A percentile compares a stretch with the other conserved stretches of the same genome.
These are phyloP conservation scores for Pugionium dolabratum DNA, from an alignment of 345 rosid genomes.

Conservation along the genomic window DNA sequence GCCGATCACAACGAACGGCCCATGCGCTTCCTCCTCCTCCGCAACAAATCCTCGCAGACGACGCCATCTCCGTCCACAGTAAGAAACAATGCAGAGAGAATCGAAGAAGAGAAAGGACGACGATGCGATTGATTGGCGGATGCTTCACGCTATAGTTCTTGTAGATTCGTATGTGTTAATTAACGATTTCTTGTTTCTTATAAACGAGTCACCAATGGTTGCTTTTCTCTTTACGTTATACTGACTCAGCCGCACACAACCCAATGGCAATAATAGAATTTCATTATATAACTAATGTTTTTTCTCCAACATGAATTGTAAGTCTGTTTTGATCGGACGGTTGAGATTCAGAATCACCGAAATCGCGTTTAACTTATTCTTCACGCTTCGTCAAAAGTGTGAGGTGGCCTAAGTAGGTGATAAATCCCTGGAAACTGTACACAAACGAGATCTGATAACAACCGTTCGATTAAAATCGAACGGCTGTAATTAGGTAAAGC, in stretches of 20 bases:
- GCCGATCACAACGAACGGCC: conserved; percentile 24
- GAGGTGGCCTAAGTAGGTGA: conserved; percentile 3
- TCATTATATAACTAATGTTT: background rate
- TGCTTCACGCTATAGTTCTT: background rate
- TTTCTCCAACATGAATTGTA: background rate
- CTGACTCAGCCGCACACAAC: conserved; percentile 41
- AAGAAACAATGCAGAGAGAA: conserved; percentile 28
- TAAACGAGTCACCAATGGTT: conserved; percentile 31
- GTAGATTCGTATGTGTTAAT: background rate
- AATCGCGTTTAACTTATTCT: conserved; percentile 34
- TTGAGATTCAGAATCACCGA: background rate
- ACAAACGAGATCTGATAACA: background rate
- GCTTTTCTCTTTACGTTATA: conserved; percentile 26
- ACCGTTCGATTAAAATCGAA: conserved; percentile 28
- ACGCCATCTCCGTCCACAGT: conserved; percentile 25
- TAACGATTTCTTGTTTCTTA: conserved; percentile 13
- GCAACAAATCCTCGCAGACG: conserved; percentile 42
- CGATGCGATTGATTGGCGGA: background rate
- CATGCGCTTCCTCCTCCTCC: conserved; percentile 33
- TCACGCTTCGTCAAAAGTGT: conserved; percentile 22
- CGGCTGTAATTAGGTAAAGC: background rate
- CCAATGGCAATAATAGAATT: conserved; percentile 26
- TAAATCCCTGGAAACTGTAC: background rate
- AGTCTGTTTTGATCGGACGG: conserved; percentile 25
- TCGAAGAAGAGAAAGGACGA: conserved; percentile 11